phyloP scores from a whole-genome alignment of 2,329 filamentous ascomycete genomes.

The Chalaropsis thielavioides region DNA sequence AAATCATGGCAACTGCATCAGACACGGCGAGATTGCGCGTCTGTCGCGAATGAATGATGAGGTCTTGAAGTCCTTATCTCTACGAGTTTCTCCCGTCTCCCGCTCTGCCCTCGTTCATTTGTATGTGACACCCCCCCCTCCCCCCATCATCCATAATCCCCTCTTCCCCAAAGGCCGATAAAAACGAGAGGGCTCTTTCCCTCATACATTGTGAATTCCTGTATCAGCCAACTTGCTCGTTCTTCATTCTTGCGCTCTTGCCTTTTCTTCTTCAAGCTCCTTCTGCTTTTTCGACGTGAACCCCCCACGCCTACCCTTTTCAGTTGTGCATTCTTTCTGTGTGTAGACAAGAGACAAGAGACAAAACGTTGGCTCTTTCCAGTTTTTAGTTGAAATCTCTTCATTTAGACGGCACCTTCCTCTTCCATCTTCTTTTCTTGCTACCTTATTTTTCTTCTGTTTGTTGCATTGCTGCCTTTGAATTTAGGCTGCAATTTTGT shows the following conservation, averaged over 20 bases:
- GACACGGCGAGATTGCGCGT: too few species aligned
- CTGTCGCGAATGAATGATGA: neutral
- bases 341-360: neutral
- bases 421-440: neutral
- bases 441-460: neutral
- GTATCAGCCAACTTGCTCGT: neutral
- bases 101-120: neutral
- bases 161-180: neutral
- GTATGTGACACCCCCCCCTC: neutral
- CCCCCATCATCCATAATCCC: neutral
- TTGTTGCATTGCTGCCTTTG: neutral
- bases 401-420: neutral
- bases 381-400: neutral
- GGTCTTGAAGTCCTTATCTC: neutral
- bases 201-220: neutral
- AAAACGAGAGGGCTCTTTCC: neutral
- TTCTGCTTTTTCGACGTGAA: neutral
- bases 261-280: neutral
- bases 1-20: too few species aligned
- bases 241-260: neutral
- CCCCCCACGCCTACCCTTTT: too few species aligned
- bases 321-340: neutral
- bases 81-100: neutral
- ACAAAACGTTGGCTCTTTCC: too few species aligned
- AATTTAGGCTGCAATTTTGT: neutral